Percentiles rank a stretch among this genome's conserved stretches.
phyloP scores from a whole-genome alignment of 75 land plant species.

The Isoetes taiwanensis region DNA sequence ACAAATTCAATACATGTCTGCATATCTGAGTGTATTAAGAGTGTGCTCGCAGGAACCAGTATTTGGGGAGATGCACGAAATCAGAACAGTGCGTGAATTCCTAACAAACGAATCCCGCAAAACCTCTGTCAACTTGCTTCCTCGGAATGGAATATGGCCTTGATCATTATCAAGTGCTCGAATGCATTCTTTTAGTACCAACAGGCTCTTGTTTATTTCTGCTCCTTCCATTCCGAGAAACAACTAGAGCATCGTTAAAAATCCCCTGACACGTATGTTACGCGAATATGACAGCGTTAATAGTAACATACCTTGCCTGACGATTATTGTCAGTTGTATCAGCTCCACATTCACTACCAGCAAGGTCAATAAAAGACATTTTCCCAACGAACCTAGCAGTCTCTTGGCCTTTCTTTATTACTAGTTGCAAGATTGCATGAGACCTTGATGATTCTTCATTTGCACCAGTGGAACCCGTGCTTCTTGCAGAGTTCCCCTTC shows the following conservation, averaged over 20 bases:
- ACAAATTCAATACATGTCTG: slow-evolving; percentile 96
- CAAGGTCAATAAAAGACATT: slow-evolving; percentile 96
- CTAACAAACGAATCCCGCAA: slow-evolving; percentile 99
- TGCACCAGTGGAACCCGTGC: slow-evolving; percentile 98
- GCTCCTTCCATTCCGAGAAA: slow-evolving; percentile 90
- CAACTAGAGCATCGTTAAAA: not conserved
- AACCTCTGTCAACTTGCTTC: slow-evolving; percentile 98
- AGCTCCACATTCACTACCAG: slow-evolving; percentile 99
- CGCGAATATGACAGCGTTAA: no score
- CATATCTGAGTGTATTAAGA: slow-evolving; percentile 96
- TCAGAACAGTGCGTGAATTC: slow-evolving; percentile 95
- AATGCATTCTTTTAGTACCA: slow-evolving; percentile 96
- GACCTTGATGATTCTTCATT: slow-evolving; percentile 99
- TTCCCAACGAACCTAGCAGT: slow-evolving; percentile 63
- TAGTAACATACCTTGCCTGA: slow-evolving; percentile 77
- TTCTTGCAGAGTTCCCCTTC: slow-evolving; percentile 78
- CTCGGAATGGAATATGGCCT: slow-evolving; percentile 95
- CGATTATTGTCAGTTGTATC: slow-evolving; percentile 99
- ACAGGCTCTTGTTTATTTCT: slow-evolving; percentile 95
- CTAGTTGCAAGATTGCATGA: slow-evolving; percentile 96
- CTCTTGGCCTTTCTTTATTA: slow-evolving; percentile 63
- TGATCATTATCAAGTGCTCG: slow-evolving; percentile 99
- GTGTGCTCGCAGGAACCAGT: slow-evolving; percentile 99
- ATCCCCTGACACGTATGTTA: no score
- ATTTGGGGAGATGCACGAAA: slow-evolving; percentile 95